phyloP scores from a whole-genome alignment of 352 stramenopile genomes.

The Phytopythium sindhum region DNA sequence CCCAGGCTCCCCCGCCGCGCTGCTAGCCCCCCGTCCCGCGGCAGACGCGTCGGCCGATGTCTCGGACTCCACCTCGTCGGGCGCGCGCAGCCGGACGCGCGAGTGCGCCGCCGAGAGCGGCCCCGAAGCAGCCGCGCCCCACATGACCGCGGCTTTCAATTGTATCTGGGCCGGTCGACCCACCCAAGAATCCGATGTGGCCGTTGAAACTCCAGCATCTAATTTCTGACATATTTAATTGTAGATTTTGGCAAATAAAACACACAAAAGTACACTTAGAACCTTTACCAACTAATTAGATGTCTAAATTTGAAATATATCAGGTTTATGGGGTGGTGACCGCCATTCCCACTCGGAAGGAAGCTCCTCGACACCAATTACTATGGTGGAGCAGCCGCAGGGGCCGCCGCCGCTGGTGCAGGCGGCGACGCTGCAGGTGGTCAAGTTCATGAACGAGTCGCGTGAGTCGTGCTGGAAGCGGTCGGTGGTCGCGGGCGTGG shows the following conservation, averaged over 20 bases:
- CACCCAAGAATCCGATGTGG: background rate
- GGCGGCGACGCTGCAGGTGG: slow-evolving; percentile 35
- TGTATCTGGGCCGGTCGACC: background rate
- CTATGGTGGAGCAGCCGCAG: slow-evolving; percentile 19
- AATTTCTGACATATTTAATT: background rate
- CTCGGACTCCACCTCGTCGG: slow-evolving; percentile 47
- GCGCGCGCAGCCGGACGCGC: slow-evolving; percentile 63
- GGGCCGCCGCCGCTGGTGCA: slow-evolving; percentile 31
- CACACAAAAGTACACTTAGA: no score
- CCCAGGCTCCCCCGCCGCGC: background rate
- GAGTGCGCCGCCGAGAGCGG: slow-evolving; percentile 7
- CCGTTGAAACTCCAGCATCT: background rate
- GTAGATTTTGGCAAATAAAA: no score
- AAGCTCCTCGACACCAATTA: background rate
- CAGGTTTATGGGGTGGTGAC: background rate
- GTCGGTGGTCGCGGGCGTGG: slow-evolving; percentile 70
- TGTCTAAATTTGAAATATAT: background rate
- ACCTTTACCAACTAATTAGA: background rate
- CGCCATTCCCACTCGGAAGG: background rate
- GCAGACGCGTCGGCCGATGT: background rate
- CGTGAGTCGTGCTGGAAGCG: slow-evolving; percentile 84
- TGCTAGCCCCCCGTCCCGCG: no score
- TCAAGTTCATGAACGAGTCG: slow-evolving; percentile 79
- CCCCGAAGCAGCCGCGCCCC: background rate
- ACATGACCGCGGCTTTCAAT: background rate